A percentile compares a stretch with the other conserved stretches of the same genome.
phyloP scores from a whole-genome alignment of 2,329 filamentous ascomycete species.

The Exophiala aquamarina region DNA sequence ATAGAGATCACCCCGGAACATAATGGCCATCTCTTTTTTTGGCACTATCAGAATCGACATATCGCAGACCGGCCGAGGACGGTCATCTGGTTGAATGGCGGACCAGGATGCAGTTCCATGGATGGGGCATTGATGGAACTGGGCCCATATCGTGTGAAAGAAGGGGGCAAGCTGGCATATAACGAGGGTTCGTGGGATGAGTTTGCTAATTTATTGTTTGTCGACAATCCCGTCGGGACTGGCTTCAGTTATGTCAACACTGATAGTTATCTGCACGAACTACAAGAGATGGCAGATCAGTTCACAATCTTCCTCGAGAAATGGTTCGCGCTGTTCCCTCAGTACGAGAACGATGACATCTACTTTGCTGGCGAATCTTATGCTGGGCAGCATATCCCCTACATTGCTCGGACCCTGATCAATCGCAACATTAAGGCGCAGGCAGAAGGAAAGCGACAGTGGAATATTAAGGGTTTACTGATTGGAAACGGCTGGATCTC shows the following conservation, averaged over 20 bases:
- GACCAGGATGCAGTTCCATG: slow-evolving; percentile 94
- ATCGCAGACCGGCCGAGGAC: slow-evolving; percentile 89
- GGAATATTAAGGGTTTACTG: slow-evolving; percentile 80
- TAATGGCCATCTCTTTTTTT: slow-evolving; percentile 97
- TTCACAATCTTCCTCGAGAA: slow-evolving; percentile 88
- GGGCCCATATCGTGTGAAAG: slow-evolving; percentile 83
- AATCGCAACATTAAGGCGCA: slow-evolving; percentile 72
- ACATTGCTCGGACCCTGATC: slow-evolving; percentile 88
- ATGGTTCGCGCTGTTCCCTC: slow-evolving; percentile 86
- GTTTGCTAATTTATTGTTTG: slow-evolving; percentile 94
- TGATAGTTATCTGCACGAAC: slow-evolving; percentile 79
- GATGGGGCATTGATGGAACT: slow-evolving; percentile 97
- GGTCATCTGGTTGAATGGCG: slow-evolving; percentile 95
- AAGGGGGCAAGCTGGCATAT: slow-evolving; percentile 68
- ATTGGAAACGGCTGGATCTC: slow-evolving; percentile 99
- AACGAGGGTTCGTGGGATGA: slow-evolving; percentile 99
- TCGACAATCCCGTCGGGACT: slow-evolving; percentile 95
- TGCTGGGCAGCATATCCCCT: slow-evolving; percentile 94
- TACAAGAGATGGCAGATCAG: slow-evolving; percentile 84
- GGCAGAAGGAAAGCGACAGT: slow-evolving; percentile 50
- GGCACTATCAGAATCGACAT: slow-evolving; percentile 94
- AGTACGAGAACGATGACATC: slow-evolving; percentile 87
- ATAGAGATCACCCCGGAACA: slow-evolving; percentile 82
- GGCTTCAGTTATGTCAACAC: slow-evolving; percentile 95
- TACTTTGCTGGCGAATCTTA: slow-evolving; percentile 97